These are phyloP conservation scores for Porphyrellus sp. DNA, from an alignment of 1,284 basidiomycete genomes.

Conservation along the genomic window DNA sequence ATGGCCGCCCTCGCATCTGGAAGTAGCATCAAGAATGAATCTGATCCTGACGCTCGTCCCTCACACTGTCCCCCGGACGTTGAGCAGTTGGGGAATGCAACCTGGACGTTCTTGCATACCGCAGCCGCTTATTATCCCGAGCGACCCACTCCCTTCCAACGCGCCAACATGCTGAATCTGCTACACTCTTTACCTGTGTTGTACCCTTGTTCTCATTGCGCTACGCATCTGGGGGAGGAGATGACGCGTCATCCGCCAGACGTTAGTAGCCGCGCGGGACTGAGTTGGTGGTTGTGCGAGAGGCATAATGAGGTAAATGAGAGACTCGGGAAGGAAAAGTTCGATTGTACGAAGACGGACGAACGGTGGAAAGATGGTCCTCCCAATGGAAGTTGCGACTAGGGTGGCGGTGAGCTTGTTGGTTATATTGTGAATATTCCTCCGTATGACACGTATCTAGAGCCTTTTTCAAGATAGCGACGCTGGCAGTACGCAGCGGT, in stretches of 20 bases:
- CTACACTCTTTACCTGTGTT: conserved; percentile 74
- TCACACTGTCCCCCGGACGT: conserved; percentile 84
- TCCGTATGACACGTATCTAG: neutral
- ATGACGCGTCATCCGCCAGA: conserved; percentile 69
- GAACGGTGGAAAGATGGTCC: conserved; percentile 92
- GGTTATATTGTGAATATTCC: neutral
- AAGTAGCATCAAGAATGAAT: conserved; percentile 23
- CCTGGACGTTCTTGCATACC: conserved; percentile 94
- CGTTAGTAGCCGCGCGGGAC: conserved; percentile 59
- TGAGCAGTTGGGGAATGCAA: conserved; percentile 82
- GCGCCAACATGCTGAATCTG: conserved; percentile 77
- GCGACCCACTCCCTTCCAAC: conserved; percentile 64
- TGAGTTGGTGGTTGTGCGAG: conserved; percentile 87
- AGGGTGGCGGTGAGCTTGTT: conserved; percentile 22
- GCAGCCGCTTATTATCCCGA: conserved; percentile 93
- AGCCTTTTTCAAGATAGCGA: neutral
- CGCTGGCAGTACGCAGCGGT: too few species aligned
- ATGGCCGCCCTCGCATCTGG: conserved; percentile 43
- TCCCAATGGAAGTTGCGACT: conserved; percentile 84
- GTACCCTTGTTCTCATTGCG: conserved; percentile 87
- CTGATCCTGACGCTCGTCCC: conserved; percentile 43
- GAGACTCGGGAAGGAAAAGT: conserved; percentile 77
- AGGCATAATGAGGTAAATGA: conserved; percentile 89
- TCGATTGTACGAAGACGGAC: conserved; percentile 77
- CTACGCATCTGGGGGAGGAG: conserved; percentile 71